Evolutionary conservation across 495 filamentous ascomycete genomes (phyloP).

Genomic region (Talaromyces stipitatus): DNA sequence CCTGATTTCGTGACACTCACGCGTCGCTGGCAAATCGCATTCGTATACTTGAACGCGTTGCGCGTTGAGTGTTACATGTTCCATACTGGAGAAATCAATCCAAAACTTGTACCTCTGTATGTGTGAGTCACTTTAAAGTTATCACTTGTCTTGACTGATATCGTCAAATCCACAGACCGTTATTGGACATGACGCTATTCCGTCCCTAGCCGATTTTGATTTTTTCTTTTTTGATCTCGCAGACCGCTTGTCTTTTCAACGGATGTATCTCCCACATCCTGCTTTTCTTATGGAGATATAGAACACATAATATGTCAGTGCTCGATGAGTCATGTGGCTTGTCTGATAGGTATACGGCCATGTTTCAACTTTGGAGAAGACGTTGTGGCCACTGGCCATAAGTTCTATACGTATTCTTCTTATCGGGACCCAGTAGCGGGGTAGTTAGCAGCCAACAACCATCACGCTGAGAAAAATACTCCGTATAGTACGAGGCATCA

Average conservation of each 20-base stretch:
- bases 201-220: neutral
- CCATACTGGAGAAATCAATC: neutral
- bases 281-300: neutral
- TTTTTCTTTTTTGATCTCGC: neutral
- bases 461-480: no score
- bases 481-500: no score
- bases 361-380: neutral
- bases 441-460: no score
- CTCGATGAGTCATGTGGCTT: constrained; percentile 1
- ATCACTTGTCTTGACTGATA: neutral
- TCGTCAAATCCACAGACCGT: neutral
- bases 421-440: neutral
- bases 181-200: neutral
- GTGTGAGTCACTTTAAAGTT: neutral
- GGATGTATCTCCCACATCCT: neutral
- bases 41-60: neutral
- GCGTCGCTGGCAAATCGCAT: neutral
- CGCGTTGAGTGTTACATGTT: neutral
- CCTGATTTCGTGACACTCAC: neutral
- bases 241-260: neutral
- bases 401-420: neutral
- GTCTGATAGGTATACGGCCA: neutral
- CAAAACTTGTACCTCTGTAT: neutral
- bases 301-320: neutral
- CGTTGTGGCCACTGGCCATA: neutral